These are phyloP conservation scores for Penstemon barbatus DNA, from an alignment of 257 asterid genomes.

Conservation along the genomic window DNA sequence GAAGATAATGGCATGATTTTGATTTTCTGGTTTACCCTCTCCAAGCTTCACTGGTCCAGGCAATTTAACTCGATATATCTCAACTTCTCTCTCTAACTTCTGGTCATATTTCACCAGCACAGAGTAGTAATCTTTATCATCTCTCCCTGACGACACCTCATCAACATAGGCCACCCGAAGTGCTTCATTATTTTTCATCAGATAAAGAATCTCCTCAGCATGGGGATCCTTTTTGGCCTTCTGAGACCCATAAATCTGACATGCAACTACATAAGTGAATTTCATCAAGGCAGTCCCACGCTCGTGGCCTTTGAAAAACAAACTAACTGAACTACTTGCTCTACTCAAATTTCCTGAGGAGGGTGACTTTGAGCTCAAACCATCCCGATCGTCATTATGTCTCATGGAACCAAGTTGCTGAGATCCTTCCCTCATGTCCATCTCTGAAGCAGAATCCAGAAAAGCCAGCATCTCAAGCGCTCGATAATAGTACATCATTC, in stretches of 20 bases:
- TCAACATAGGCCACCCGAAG: constrained; percentile 99
- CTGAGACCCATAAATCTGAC: constrained; percentile 97
- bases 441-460: constrained; percentile 97
- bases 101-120: constrained; percentile 93
- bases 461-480: constrained; percentile 99
- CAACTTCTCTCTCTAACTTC: constrained; percentile 79
- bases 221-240: constrained; percentile 95
- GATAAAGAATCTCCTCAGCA: constrained; percentile 87
- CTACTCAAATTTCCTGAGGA: constrained; percentile 80
- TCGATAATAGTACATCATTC: constrained; percentile 98
- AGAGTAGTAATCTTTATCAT: constrained; percentile 76
- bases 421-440: constrained; percentile 92
- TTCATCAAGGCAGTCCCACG: constrained; percentile 95
- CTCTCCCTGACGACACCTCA: constrained; percentile 92
- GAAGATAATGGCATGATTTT: constrained; percentile 93
- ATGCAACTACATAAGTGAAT: constrained; percentile 91
- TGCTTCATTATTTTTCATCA: constrained; percentile 91
- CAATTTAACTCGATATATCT: constrained; percentile 91
- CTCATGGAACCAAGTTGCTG: constrained; percentile 73
- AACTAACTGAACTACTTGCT: constrained; percentile 71
- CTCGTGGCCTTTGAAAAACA: constrained; percentile 86
- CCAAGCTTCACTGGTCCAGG: constrained; percentile 99
- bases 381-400: constrained; percentile 45
- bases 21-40: constrained; percentile 99
- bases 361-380: constrained; percentile 46